Conservation (phyloP, 805 yeast genomes). For the Monosporozyma siamensis region DNA sequence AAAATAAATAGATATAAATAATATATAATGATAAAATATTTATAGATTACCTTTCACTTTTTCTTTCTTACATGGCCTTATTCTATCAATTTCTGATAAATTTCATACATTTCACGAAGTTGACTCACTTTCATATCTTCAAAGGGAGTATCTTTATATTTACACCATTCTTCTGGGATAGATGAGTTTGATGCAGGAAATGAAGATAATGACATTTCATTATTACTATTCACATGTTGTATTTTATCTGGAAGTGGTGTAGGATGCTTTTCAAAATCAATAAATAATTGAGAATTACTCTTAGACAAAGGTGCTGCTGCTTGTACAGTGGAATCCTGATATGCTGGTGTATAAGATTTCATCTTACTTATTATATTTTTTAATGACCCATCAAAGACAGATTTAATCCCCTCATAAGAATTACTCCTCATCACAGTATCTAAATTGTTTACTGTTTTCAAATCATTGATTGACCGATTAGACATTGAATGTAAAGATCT, state of each 20-base stretch:
- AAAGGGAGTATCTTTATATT: conserved; percentile 18
- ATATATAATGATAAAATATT: too few relatives aligned
- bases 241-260: neutral
- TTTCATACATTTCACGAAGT: conserved; percentile 23
- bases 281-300: conserved; percentile 13
- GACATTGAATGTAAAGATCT: neutral
- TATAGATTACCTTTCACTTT: neutral
- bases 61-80: neutral
- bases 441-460: neutral
- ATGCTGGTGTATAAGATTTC: conserved; percentile 27
- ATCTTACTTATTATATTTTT: conserved; percentile 25
- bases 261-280: conserved; percentile 8
- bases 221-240: neutral
- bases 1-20: neutral
- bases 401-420: conserved; percentile 24
- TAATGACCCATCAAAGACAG: conserved; percentile 24
- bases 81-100: conserved; percentile 18
- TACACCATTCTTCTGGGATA: conserved; percentile 16
- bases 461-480: neutral
- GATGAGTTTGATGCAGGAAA: conserved; percentile 3
- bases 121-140: conserved; percentile 26
- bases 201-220: conserved; percentile 3
- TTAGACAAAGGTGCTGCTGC: conserved; percentile 11
- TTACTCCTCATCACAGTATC: conserved; percentile 9
- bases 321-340: conserved; percentile 1